Conservation (phyloP, 139 green algal species). For the Coelastrella sp. region DNA sequence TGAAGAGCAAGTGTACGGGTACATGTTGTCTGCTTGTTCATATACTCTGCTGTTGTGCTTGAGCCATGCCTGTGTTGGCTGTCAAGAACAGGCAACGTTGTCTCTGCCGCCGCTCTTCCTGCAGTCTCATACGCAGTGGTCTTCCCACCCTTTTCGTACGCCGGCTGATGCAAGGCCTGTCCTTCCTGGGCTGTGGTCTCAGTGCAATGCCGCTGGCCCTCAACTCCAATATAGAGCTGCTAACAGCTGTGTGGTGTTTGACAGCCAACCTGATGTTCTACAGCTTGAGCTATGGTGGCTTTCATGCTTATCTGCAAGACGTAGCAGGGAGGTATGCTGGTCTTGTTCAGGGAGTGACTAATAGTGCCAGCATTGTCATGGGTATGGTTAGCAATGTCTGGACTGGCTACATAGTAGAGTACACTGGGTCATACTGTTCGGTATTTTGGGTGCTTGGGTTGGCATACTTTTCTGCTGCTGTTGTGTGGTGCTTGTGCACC, state of each 20-base stretch:
- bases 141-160: slow-evolving; percentile 57
- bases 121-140: slow-evolving; percentile 41
- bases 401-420: slow-evolving; percentile 64
- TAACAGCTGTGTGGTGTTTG: slow-evolving; percentile 54
- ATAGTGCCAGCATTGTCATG: slow-evolving; percentile 69
- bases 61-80: too few species aligned
- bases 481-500: slow-evolving; percentile 9
- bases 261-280: slow-evolving; percentile 61
- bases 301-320: slow-evolving; percentile 80
- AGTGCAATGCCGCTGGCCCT: slow-evolving; percentile 64
- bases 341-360: slow-evolving; percentile 76
- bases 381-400: slow-evolving; percentile 77
- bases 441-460: slow-evolving; percentile 43
- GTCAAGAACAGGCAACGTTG: too few species aligned
- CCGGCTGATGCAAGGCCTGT: slow-evolving; percentile 61
- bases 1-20: too few species aligned
- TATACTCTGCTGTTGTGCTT: too few species aligned
- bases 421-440: slow-evolving; percentile 48
- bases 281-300: slow-evolving; percentile 74
- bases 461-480: slow-evolving; percentile 6
- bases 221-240: neutral
- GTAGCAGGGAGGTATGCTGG: slow-evolving; percentile 65
- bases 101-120: neutral
- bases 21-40: too few species aligned
- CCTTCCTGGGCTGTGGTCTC: slow-evolving; percentile 60